Base-by-base conservation (phyloP, 345 rosid genomes). In the Salix arbutifolia region DNA sequence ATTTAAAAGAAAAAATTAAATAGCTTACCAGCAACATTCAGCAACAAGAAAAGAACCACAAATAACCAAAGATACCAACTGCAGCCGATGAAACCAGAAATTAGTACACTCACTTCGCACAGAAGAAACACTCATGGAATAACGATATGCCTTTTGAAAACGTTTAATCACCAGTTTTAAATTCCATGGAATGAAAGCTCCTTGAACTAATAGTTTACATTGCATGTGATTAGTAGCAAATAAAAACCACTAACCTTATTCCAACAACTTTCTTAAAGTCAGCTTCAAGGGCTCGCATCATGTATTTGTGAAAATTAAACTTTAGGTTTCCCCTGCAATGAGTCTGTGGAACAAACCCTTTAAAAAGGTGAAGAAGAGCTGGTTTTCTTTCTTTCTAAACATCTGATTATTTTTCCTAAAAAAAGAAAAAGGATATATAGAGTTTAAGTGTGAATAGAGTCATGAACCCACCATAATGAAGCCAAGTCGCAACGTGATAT, bases 11-110 rank as follows among this genome's bases (percentile, higher is more conserved):
- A 56, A 30, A 33, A 28, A 38, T 30, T 21, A 28, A 76, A 23
- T 40, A 66, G 42, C 87, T 70, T 91, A 96, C 99, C 98, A 53
- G 89, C 79, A 60, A 93, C 85, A 84, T 96, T 93, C 67, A 93
- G 89, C 80, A 92, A 67, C 89, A 96, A 86, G 90, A 96, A 96
- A 78, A 93, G 44, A 80, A 96, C 87, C 52, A 93, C 95, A 28
- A 93, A 93, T 78, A 90, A 75, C 99, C 98, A 96, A 58, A 96
- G 98, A 83, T 90, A 93, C 99, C 99, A 96, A 80, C 99, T 92
- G 91, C 88, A 89, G 68, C 58, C 75, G 17, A 79, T 40, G 68
- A 21, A 71, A 70, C 16, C 62, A 58, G 14, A 58, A 23, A n/a
- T 58, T 9, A 58, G 62, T 23, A 11, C 62, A 23, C 23, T 58